Evolutionary conservation across 805 yeast genomes (phyloP).

Genomic region (Metschnikowia similis): DNA sequence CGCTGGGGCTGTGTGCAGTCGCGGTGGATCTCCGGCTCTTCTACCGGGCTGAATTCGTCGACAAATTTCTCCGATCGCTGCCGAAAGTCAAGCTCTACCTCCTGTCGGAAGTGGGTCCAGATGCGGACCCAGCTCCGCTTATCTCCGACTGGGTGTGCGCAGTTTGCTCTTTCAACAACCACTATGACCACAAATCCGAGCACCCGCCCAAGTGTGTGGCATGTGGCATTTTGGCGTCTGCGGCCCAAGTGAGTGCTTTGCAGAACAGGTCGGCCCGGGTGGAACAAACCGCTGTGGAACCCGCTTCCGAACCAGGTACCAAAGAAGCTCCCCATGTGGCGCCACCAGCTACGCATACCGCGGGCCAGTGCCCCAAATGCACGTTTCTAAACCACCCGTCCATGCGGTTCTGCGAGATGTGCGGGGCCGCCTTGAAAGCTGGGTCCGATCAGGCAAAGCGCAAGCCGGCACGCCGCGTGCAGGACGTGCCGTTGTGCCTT

Average conservation of each 20-base stretch:
- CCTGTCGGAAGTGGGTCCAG: constrained; percentile 1
- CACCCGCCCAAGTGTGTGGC: constrained; percentile 32
- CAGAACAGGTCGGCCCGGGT: not conserved
- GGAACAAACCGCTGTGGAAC: too few relatives aligned
- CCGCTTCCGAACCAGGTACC: not conserved
- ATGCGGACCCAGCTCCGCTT: not conserved
- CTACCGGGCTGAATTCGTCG: constrained; percentile 32
- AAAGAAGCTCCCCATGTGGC: not conserved
- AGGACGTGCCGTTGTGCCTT: constrained; percentile 16
- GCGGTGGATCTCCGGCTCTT: constrained; percentile 44
- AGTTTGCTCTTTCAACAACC: constrained; percentile 77
- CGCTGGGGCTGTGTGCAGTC: constrained; percentile 43
- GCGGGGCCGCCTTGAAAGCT: constrained; percentile 51
- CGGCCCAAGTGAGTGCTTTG: constrained; percentile 9
- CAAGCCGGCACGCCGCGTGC: not conserved
- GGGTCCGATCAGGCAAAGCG: not conserved
- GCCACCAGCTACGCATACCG: not conserved
- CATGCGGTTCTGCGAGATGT: constrained; percentile 75
- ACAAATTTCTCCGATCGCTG: constrained; percentile 68
- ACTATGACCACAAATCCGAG: constrained; percentile 5
- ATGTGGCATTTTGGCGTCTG: constrained; percentile 33
- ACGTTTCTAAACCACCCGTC: constrained; percentile 84
- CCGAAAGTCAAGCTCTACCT: constrained; percentile 59
- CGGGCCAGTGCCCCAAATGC: constrained; percentile 50
- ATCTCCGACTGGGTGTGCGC: constrained; percentile 73